Base-by-base conservation (phyloP, 805 yeast species). In the Diddensiella santjacobensis region DNA sequence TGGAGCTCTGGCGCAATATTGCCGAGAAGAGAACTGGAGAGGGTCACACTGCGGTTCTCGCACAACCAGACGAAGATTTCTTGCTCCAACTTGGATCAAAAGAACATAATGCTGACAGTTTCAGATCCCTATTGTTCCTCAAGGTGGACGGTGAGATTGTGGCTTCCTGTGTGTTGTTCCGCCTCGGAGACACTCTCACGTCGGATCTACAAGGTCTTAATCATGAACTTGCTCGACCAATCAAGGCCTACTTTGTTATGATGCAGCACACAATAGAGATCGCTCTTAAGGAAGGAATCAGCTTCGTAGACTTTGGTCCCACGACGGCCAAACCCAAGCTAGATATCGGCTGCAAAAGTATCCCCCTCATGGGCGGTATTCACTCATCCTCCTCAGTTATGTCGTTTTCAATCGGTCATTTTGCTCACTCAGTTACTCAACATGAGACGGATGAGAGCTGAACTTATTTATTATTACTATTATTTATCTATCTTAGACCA, bases 181-280 rank as follows among this genome's bases (percentile, higher is more conserved):
- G 73, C 42, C 59, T 72, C 22, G 76, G 75, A 2, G 71, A 69
- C 43, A 72, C 76, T 1, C 66, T 71, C 38, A 71, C 76, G 2
- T 68, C 73, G 4, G 76, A 71, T 51, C 58, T 71, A 10, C 76
- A 71, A 53, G 76, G 76, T 3, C 58, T 71, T 18, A 69, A 72
- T 44, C 71, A 70, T 42, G 74, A 70, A 17, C 52, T 49, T 19
- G 69, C 69, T 10, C 63, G 71, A 24, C 58, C 67, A 39, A 67
- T 66, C 52, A 71, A 69, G 50, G 74, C 74, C 2, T 71, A 71
- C 50, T 71, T 71, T 57, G 76, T 71, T 18, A 72, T 72, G 75
- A 71, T 71, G 75, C 74, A 71, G 56, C 65, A 68, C 38, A 71
- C 71, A n/a, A 70, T 71, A 22, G 58, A 60, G 19, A 69, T 71